These are phyloP conservation scores for Penicillium arizonense DNA, from an alignment of 495 filamentous ascomycete species.

Conservation along the genomic window DNA sequence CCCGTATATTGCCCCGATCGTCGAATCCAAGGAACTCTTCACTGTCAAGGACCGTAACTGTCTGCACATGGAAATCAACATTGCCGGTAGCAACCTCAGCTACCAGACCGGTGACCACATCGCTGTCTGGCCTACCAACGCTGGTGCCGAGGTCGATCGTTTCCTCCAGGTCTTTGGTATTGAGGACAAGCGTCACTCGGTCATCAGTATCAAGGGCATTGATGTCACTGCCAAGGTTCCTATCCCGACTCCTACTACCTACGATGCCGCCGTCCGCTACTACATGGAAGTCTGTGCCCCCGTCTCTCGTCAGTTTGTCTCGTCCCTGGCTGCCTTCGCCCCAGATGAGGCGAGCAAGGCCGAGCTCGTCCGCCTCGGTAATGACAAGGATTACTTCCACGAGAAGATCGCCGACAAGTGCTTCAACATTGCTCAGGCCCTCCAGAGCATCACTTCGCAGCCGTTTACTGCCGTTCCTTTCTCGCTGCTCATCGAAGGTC, in stretches of 20 bases:
- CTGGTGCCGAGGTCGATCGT: constrained; percentile 87
- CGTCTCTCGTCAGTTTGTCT: constrained; percentile 93
- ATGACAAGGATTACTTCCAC: constrained; percentile 95
- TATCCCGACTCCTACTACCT: constrained; percentile 96
- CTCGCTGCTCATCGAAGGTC: constrained; percentile 88
- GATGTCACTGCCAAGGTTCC: constrained; percentile 97
- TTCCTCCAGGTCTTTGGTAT: constrained; percentile 81
- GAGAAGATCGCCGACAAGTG: constrained; percentile 78
- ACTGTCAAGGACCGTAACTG: constrained; percentile 91
- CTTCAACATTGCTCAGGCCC: constrained; percentile 85
- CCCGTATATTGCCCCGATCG: constrained; percentile 93
- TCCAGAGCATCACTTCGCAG: constrained; percentile 72
- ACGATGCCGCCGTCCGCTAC: constrained; percentile 90
- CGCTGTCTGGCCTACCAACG: constrained; percentile 95
- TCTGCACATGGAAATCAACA: constrained; percentile 93
- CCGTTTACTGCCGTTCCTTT: constrained; percentile 85
- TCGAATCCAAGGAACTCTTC: constrained; percentile 87
- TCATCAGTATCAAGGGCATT: constrained; percentile 87
- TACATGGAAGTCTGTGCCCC: constrained; percentile 96
- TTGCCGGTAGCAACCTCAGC: constrained; percentile 73
- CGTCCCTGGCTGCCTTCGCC: constrained; percentile 83
- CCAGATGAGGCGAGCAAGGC: constrained; percentile 80
- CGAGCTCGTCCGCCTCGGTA: constrained; percentile 84
- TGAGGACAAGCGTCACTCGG: constrained; percentile 69
- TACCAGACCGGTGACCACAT: constrained; percentile 98